Percentiles rank a stretch among this genome's conserved stretches.
phyloP scores from a whole-genome alignment of 306 rosid genomes.

The Malus asiatica region DNA sequence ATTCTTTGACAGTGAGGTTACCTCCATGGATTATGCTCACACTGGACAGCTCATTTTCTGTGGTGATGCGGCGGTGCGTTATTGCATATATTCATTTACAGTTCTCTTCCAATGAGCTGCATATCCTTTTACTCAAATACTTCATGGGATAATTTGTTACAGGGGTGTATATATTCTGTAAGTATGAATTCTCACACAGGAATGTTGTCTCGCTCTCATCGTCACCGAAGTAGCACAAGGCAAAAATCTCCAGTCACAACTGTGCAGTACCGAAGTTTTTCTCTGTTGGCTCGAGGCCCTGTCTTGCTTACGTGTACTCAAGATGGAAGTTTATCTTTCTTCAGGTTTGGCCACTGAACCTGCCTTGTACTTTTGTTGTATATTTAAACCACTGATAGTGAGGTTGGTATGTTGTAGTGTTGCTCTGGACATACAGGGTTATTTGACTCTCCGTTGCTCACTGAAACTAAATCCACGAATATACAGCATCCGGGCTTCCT shows the following conservation, averaged over 20 bases:
- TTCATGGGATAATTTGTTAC: conserved; percentile 28
- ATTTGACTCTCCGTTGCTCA: conserved; percentile 94
- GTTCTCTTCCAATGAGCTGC: conserved; percentile 15
- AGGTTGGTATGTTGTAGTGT: conserved; percentile 45
- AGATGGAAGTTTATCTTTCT: conserved; percentile 89
- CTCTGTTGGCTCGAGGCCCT: conserved; percentile 83
- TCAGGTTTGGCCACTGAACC: conserved; percentile 50
- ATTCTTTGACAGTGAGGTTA: conserved; percentile 69
- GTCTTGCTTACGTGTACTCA: conserved; percentile 83
- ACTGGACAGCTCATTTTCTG: conserved; percentile 86
- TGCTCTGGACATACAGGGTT: conserved; percentile 82
- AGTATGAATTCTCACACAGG: conserved; percentile 85
- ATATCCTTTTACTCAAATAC: conserved; percentile 6
- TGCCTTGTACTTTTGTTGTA: conserved; percentile 5
- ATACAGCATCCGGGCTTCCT: conserved; percentile 85
- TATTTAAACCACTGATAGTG: conserved; percentile 14
- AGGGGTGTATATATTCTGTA: conserved; percentile 89
- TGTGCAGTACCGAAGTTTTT: conserved; percentile 87
- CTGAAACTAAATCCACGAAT: conserved; percentile 77
- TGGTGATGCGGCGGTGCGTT: conserved; percentile 69
- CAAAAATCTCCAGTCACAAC: conserved; percentile 78
- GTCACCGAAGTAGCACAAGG: conserved; percentile 56
- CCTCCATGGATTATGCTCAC: conserved; percentile 88
- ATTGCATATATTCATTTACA: conserved; percentile 9
- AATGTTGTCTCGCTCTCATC: conserved; percentile 78